Conservation (phyloP, 2,329 filamentous ascomycete genomes). For the Paracamarosporium sp. region DNA sequence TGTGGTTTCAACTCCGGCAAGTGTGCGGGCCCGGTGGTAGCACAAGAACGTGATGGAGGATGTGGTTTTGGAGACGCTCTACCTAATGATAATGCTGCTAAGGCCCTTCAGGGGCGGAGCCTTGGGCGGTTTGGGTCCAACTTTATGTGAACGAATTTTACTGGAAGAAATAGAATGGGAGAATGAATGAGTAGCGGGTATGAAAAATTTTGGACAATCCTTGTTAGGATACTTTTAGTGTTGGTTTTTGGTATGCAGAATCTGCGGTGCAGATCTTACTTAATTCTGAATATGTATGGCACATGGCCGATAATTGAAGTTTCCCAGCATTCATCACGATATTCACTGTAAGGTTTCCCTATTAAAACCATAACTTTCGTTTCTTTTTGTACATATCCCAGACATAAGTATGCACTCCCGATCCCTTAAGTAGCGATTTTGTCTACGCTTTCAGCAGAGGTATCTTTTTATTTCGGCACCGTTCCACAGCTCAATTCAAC, state of each 20-base stretch:
- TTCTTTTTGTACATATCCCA: too few species aligned
- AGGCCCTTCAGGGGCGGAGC: slow-evolving; percentile 27
- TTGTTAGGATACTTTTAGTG: too few species aligned
- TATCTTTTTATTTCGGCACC: too few species aligned
- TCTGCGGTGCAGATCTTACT: neutral
- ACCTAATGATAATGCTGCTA: slow-evolving; percentile 42
- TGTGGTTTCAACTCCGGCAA: slow-evolving; percentile 37
- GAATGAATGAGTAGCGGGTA: neutral
- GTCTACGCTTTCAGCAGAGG: too few species aligned
- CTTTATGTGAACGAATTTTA: slow-evolving; percentile 19
- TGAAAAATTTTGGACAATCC: neutral
- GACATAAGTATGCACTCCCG: too few species aligned
- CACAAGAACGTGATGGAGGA: slow-evolving; percentile 43
- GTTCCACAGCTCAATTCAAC: too few species aligned
- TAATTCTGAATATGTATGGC: neutral
- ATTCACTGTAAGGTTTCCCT: too few species aligned
- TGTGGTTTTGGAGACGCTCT: slow-evolving; percentile 45
- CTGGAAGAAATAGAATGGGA: too few species aligned
- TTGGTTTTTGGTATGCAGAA: neutral
- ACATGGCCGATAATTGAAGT: too few species aligned
- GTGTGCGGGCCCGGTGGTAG: slow-evolving; percentile 39
- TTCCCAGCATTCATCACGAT: too few species aligned
- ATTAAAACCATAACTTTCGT: too few species aligned
- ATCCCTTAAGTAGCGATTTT: too few species aligned
- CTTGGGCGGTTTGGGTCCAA: slow-evolving; percentile 29